These are phyloP conservation scores for Elaeis oleifera DNA, from an alignment of 202 grass and related monocot genomes.

Conservation along the genomic window DNA sequence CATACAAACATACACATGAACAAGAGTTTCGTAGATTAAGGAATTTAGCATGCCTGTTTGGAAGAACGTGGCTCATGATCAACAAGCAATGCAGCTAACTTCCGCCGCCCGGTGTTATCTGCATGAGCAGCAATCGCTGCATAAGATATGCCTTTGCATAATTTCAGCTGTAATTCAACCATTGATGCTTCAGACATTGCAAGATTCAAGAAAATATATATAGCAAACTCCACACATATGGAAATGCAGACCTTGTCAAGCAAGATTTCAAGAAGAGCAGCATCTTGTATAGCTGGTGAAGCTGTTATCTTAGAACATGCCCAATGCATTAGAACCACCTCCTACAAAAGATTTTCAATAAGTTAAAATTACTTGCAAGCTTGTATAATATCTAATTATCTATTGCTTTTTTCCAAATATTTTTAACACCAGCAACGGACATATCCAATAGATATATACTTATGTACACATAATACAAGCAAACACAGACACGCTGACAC, in stretches of 20 bases:
- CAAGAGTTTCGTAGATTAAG: not conserved
- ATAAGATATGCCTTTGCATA: conserved; percentile 98
- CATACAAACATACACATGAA: no score
- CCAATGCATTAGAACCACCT: conserved; percentile 99
- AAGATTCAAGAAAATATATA: not conserved
- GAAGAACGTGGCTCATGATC: conserved; percentile 86
- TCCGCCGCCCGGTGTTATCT: conserved; percentile 70
- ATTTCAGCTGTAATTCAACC: conserved; percentile 61
- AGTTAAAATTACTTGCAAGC: conserved; percentile 23
- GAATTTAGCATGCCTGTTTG: conserved; percentile 63
- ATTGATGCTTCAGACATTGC: not conserved
- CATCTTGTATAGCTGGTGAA: conserved; percentile 71
- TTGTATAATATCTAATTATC: no score
- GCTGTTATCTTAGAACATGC: conserved; percentile 91
- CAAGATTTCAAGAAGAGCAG: conserved; percentile 68
- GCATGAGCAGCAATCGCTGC: conserved; percentile 96
- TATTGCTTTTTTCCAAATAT: no score
- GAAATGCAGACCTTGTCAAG: conserved; percentile 84
- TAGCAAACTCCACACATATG: not conserved
- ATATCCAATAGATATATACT: no score
- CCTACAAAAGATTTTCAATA: conserved; percentile 46
- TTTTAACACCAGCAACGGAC: no score
- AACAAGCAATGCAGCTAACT: conserved; percentile 81
- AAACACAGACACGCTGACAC: no score
- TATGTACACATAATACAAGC: no score